Base-by-base conservation (phyloP, 1,139 yeast species). In the Yamadazyma aaseri region DNA sequence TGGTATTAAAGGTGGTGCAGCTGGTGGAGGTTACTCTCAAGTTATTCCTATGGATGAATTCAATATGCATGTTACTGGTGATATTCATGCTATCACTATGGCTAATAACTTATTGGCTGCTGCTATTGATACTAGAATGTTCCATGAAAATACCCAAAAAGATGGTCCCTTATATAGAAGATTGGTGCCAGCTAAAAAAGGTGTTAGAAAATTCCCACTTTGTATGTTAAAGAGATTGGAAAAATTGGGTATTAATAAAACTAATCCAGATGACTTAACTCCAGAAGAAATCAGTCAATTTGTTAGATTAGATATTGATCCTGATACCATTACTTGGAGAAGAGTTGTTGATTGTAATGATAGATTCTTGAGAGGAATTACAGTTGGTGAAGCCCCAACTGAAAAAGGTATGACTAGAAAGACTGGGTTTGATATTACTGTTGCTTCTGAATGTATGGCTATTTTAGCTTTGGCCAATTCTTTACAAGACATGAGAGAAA, bases 21-120 rank as follows among this genome's bases (percentile, higher is more conserved):
- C 98, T 13, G 98, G 98, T 58, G 98, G 98, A 59, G 98, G 98
- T 41, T 92, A 90, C 65, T 84, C 97, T 7, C 97, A 92, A 68
- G 97, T 92, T 33, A 89, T 92, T 55, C 98, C 98, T 44, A 92
- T 92, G 98, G 98, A 92, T 61, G 98, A 92, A 65, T 92, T 92
- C 73, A 92, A 92, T 71, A 80, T 92, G 86, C 98, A 92, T 60
- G 80, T 92, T 48, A 92, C 98, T 33, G 98, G 98, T 61, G 98
- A 92, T 61, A 90, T 92, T 50, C 98, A 92, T 61, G 98, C 98
- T 37, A 87, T 92, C 47, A 79, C 95, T 35, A 90, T 90, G 73
- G 97, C 98, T 34, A 90, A 89, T 61, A 92, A 92, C 64, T 70
- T 92, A 57, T 73, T 92, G 49, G 97, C 97, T 41, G 98, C 98